phyloP scores from a whole-genome alignment of 129 eudicot species.

The Lactuca sativa region DNA sequence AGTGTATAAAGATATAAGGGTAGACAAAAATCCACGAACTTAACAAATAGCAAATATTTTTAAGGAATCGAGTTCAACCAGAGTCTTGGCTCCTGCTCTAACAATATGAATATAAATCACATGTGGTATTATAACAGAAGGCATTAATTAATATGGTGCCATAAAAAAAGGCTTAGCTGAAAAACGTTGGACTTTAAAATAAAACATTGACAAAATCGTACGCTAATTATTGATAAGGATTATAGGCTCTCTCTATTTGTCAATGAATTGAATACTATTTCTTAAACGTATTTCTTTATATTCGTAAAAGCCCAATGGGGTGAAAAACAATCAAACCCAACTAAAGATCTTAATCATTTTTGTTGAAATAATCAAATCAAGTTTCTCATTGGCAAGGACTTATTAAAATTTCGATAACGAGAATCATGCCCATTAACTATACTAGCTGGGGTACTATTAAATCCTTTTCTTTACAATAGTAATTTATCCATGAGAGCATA shows the following conservation, averaged over 20 bases:
- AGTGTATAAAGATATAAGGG: no score
- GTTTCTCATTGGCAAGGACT: slow-evolving; percentile 19
- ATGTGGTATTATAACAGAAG: slow-evolving; percentile 11
- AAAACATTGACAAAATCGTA: slow-evolving; percentile 12
- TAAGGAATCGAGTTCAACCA: no score
- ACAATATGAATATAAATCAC: slow-evolving; percentile 20
- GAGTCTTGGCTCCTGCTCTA: no score
- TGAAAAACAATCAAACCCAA: slow-evolving; percentile 14
- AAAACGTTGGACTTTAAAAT: not conserved
- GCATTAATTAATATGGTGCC: not conserved
- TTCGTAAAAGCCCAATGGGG: not conserved
- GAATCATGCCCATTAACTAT: slow-evolving; percentile 11
- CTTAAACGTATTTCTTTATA: slow-evolving; percentile 13
- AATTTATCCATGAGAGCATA: no score
- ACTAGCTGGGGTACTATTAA: not conserved
- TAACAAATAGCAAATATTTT: no score
- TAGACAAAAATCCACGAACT: no score
- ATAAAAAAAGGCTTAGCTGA: not conserved
- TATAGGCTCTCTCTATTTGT: slow-evolving; percentile 28
- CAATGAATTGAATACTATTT: not conserved
- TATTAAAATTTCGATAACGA: slow-evolving; percentile 10
- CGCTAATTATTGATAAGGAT: slow-evolving; percentile 32
- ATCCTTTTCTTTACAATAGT: not conserved
- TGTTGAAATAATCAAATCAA: slow-evolving; percentile 22
- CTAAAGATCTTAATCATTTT: slow-evolving; percentile 23